Conservation (phyloP, 1,284 basidiomycete genomes). For the Naganishia sp. region DNA sequence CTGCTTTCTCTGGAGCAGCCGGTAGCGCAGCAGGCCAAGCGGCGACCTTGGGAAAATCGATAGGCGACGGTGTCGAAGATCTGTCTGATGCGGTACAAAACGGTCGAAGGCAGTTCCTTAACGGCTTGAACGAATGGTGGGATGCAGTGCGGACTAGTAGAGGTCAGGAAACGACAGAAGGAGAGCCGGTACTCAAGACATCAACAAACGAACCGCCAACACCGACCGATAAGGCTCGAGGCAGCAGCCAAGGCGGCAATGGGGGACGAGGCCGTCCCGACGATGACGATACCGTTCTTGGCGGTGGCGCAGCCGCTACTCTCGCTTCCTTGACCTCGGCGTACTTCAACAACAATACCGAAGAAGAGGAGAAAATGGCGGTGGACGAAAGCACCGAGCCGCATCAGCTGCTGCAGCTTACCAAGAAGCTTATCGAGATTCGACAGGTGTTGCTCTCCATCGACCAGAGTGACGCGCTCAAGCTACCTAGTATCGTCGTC, state of each 20-base stretch:
- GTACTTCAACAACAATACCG: slow-evolving; percentile 1
- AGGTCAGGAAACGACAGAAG: neutral
- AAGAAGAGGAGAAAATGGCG: slow-evolving; percentile 26
- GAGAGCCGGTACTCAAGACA: neutral
- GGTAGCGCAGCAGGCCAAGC: slow-evolving; percentile 8
- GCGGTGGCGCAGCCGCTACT: slow-evolving; percentile 5
- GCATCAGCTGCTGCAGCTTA: slow-evolving; percentile 75
- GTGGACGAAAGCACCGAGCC: slow-evolving; percentile 38
- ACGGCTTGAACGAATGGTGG: slow-evolving; percentile 44
- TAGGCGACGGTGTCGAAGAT: slow-evolving; percentile 18
- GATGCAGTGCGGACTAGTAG: slow-evolving; percentile 42
- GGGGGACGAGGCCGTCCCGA: slow-evolving; percentile 38
- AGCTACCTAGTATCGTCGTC: slow-evolving; percentile 94
- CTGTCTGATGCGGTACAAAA: slow-evolving; percentile 20
- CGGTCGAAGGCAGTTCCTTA: slow-evolving; percentile 9
- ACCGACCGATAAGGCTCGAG: slow-evolving; percentile 18
- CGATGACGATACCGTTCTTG: slow-evolving; percentile 11
- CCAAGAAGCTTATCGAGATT: slow-evolving; percentile 94
- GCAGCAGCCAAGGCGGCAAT: slow-evolving; percentile 40
- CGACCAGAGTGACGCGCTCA: slow-evolving; percentile 90
- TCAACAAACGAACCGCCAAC: slow-evolving; percentile 10
- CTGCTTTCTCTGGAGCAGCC: slow-evolving; percentile 16
- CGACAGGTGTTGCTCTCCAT: slow-evolving; percentile 88
- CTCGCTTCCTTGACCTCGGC: slow-evolving; percentile 23
- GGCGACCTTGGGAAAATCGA: slow-evolving; percentile 2